Evolutionary conservation across 2,329 filamentous ascomycete genomes (phyloP).

Genomic region (Madurella mycetomatis): DNA sequence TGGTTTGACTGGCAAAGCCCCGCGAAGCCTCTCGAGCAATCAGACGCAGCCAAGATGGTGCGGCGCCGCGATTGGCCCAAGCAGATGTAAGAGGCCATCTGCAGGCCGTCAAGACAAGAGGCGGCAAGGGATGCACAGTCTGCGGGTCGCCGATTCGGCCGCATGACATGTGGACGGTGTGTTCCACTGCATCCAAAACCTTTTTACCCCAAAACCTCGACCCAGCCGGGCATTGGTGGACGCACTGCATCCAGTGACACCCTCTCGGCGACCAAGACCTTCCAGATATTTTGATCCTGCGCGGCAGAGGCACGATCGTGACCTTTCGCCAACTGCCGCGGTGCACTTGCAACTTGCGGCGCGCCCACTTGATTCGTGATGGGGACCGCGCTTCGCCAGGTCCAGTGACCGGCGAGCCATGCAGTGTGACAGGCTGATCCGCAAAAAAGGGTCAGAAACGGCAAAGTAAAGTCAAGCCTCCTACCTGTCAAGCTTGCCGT

Average conservation of each 20-base stretch:
- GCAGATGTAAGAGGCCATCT: slow-evolving; percentile 16
- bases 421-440: slow-evolving; percentile 36
- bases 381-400: slow-evolving; percentile 36
- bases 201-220: slow-evolving; percentile 26
- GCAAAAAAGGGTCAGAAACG: slow-evolving; percentile 16
- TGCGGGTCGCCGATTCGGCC: slow-evolving; percentile 33
- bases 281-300: slow-evolving; percentile 6
- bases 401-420: slow-evolving; percentile 46
- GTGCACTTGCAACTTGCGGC: slow-evolving; percentile 32
- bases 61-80: slow-evolving; percentile 23
- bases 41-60: slow-evolving; percentile 37
- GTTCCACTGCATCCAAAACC: slow-evolving; percentile 29
- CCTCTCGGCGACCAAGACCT: slow-evolving; percentile 4
- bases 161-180: slow-evolving; percentile 30
- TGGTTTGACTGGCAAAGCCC: slow-evolving; percentile 41
- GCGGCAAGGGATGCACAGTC: slow-evolving; percentile 16
- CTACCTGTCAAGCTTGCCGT: slow-evolving; percentile 89
- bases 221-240: slow-evolving; percentile 23
- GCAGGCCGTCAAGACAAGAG: slow-evolving; percentile 17
- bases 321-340: slow-evolving; percentile 22
- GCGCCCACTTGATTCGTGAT: slow-evolving; percentile 35
- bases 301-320: slow-evolving; percentile 4
- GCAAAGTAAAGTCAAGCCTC: slow-evolving; percentile 33
- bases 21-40: slow-evolving; percentile 44
- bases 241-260: slow-evolving; percentile 18